phyloP scores from a whole-genome alignment of 352 stramenopile species.

The Pythium phragmiticola region DNA sequence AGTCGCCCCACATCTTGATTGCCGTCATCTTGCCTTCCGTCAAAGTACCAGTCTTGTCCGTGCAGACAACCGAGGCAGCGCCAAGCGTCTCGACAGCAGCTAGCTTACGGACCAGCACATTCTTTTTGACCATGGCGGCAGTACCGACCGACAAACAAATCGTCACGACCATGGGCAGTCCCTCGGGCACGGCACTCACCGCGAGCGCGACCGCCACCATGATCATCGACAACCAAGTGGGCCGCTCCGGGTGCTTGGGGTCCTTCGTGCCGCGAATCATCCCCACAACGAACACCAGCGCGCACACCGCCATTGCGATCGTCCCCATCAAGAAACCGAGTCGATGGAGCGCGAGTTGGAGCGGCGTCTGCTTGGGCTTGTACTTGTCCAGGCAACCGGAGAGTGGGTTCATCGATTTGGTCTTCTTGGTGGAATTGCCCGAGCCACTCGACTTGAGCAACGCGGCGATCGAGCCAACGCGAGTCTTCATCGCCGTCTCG shows the following conservation, averaged over 20 bases:
- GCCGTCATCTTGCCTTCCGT: constrained; percentile 88
- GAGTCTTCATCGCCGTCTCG: constrained; percentile 71
- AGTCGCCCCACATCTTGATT: constrained; percentile 75
- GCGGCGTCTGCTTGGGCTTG: constrained; percentile 81
- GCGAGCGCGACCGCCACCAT: constrained; percentile 92
- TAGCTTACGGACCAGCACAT: constrained; percentile 86
- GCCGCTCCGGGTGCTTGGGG: constrained; percentile 62
- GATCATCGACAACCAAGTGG: constrained; percentile 91
- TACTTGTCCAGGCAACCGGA: constrained; percentile 55
- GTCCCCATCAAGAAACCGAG: constrained; percentile 91
- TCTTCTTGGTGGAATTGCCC: constrained; percentile 23
- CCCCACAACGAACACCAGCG: constrained; percentile 91
- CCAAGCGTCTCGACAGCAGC: constrained; percentile 83
- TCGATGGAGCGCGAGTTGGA: constrained; percentile 92
- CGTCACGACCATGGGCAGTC: constrained; percentile 79
- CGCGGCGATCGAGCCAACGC: constrained; percentile 68
- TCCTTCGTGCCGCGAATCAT: constrained; percentile 54
- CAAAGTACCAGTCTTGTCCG: constrained; percentile 95
- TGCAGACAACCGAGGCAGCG: constrained; percentile 91
- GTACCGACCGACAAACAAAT: constrained; percentile 76
- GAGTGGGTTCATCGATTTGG: constrained; percentile 40
- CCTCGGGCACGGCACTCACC: constrained; percentile 77
- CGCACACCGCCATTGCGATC: constrained; percentile 75
- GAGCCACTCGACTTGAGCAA: constrained; percentile 50
- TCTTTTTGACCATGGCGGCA: constrained; percentile 70